Evolutionary conservation across 495 filamentous ascomycete species (phyloP).

Genomic region (Parathielavia hyrcaniae): DNA sequence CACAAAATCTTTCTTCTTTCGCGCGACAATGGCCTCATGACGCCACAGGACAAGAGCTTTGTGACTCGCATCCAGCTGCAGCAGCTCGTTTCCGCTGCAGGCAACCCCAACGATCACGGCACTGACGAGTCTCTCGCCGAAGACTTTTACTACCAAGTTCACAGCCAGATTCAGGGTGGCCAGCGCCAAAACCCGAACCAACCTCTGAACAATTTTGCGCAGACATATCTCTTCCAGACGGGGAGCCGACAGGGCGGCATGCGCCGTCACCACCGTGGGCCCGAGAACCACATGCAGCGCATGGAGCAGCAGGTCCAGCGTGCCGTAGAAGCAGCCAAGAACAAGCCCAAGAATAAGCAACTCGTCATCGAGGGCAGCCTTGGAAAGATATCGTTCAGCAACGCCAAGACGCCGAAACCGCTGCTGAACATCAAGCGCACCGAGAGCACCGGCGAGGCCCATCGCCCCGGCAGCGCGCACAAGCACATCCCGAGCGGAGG

Average conservation of each 20-base stretch:
- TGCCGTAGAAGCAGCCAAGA: conserved; percentile 93
- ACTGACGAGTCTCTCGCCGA: conserved; percentile 74
- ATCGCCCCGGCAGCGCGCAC: conserved; percentile 46
- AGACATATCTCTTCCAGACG: conserved; percentile 94
- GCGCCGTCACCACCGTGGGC: conserved; percentile 66
- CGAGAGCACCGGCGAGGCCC: conserved; percentile 56
- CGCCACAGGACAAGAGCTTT: conserved; percentile 98
- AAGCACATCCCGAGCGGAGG: conserved; percentile 44
- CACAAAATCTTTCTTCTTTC: conserved; percentile 96
- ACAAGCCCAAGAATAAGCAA: conserved; percentile 94
- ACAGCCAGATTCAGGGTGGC: conserved; percentile 83
- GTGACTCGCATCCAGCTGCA: conserved; percentile 96
- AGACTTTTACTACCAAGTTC: conserved; percentile 98
- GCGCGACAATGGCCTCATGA: conserved; percentile 95
- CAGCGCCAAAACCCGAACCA: conserved; percentile 82
- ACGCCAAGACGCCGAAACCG: conserved; percentile 91
- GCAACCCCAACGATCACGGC: conserved; percentile 71
- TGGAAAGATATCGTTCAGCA: conserved; percentile 98
- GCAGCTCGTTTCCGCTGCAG: conserved; percentile 86
- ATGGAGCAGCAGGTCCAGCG: conserved; percentile 99
- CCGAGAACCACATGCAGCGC: conserved; percentile 93
- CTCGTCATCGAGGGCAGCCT: conserved; percentile 97
- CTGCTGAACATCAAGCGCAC: conserved; percentile 89
- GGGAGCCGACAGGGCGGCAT: conserved; percentile 67
- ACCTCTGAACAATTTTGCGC: conserved; percentile 89